These are phyloP conservation scores for Scutellaria minor DNA, from an alignment of 257 asterid species.

Conservation along the genomic window DNA sequence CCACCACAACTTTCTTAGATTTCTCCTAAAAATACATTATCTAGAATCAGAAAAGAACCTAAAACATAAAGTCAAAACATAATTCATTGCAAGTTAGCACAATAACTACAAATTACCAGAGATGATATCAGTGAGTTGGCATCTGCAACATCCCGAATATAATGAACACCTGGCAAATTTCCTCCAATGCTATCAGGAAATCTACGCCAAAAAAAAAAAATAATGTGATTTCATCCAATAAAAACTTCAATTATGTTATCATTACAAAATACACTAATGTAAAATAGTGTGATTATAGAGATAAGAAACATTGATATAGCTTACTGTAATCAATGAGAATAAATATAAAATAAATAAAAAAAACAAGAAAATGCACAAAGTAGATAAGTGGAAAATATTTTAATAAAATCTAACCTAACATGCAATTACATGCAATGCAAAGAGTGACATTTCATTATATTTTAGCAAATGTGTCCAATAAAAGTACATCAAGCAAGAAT, in stretches of 20 bases:
- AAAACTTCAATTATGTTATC: constrained; percentile 9
- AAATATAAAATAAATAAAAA: not conserved
- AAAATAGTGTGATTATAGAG: not conserved
- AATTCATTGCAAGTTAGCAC: constrained; percentile 13
- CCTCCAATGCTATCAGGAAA: constrained; percentile 97
- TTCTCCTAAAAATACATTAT: constrained; percentile 57
- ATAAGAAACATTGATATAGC: constrained; percentile 14
- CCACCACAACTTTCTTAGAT: constrained; percentile 79
- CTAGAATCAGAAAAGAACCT: constrained; percentile 2
- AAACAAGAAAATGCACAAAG: not conserved
- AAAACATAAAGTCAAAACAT: not conserved
- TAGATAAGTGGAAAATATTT: not conserved
- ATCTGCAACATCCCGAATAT: constrained; percentile 93
- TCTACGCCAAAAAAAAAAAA: constrained; percentile 47
- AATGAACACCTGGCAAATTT: constrained; percentile 85
- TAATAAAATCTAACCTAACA: not conserved
- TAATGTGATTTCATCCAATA: constrained; percentile 3
- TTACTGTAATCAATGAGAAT: constrained; percentile 23
- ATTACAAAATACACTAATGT: not conserved
- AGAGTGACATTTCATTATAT: too few relatives aligned
- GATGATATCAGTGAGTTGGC: constrained; percentile 87
- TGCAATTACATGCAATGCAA: too few relatives aligned
- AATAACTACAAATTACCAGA: constrained; percentile 54
- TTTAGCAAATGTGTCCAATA: too few relatives aligned
- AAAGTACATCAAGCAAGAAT: constrained; percentile 18